These are phyloP conservation scores for Populus tomentosa DNA, from an alignment of 441 rosid species.

Conservation along the genomic window DNA sequence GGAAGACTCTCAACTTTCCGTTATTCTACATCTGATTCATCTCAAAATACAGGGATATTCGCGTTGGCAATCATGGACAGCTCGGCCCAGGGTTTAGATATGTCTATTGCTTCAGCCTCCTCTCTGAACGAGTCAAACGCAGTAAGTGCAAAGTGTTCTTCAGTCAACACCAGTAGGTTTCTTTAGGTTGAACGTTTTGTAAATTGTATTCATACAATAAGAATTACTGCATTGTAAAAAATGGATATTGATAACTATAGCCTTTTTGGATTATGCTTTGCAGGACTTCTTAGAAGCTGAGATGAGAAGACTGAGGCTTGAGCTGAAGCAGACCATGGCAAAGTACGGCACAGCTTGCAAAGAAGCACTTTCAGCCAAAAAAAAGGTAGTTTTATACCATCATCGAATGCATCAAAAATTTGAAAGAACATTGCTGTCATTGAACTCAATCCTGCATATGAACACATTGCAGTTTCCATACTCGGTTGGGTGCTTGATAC, in stretches of 20 bases:
- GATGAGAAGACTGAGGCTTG: conserved; percentile 78
- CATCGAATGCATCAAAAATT: neutral
- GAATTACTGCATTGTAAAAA: neutral
- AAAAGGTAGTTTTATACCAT: conserved; percentile 38
- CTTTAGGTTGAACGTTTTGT: neutral
- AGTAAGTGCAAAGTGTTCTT: conserved; percentile 30
- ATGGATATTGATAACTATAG: neutral
- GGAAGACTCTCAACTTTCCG: conserved; percentile 24
- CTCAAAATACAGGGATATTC: conserved; percentile 23
- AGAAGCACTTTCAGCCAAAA: conserved; percentile 73
- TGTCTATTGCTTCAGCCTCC: conserved; percentile 22
- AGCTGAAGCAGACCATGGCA: conserved; percentile 86
- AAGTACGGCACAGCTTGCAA: conserved; percentile 83
- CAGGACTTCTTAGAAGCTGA: conserved; percentile 73
- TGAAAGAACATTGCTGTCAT: neutral
- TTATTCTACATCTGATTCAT: conserved; percentile 29
- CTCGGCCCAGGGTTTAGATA: conserved; percentile 30
- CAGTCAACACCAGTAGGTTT: neutral
- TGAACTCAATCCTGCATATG: neutral
- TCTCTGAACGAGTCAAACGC: conserved; percentile 29
- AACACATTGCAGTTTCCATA: neutral
- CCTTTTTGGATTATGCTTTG: conserved; percentile 12
- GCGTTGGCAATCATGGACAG: conserved; percentile 43
- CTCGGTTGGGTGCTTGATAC: neutral
- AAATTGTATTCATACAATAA: neutral